Percentiles rank a stretch among this genome's conserved stretches.
Conservation (phyloP, 768 basidiomycete genomes). For the Mycena vitilis region DNA sequence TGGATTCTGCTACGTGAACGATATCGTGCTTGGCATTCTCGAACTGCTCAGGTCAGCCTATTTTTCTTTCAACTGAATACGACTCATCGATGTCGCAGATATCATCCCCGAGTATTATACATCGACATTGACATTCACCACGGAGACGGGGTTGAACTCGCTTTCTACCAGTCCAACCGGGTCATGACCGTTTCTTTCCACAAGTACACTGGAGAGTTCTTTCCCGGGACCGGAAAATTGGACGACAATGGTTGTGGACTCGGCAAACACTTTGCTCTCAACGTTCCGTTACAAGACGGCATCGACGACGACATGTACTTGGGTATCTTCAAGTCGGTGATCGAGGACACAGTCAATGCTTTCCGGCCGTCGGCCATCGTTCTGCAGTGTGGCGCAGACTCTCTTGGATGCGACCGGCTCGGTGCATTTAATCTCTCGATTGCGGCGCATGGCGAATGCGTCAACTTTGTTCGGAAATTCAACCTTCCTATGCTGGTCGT, state of each 20-base stretch:
- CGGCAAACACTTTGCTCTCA: constrained; percentile 95
- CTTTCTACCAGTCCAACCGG: constrained; percentile 97
- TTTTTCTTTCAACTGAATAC: neutral
- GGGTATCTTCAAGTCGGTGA: constrained; percentile 94
- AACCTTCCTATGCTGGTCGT: constrained; percentile 91
- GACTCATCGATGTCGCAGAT: constrained; percentile 57
- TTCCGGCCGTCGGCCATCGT: constrained; percentile 94
- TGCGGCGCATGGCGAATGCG: constrained; percentile 97
- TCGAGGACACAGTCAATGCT: constrained; percentile 91
- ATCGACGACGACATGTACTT: constrained; percentile 98
- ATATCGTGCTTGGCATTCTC: constrained; percentile 93
- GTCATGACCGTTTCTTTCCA: constrained; percentile 99
- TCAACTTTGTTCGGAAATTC: constrained; percentile 95
- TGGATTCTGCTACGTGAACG: constrained; percentile 98
- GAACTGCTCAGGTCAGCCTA: constrained; percentile 82
- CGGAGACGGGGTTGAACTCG: constrained; percentile 97
- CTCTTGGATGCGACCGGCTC: constrained; percentile 92
- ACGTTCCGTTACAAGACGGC: constrained; percentile 95
- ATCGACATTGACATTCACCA: constrained; percentile 99
- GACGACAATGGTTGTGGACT: constrained; percentile 90
- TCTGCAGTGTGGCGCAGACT: constrained; percentile 97
- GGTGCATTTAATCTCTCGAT: constrained; percentile 99
- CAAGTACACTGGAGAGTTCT: constrained; percentile 99
- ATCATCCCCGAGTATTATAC: constrained; percentile 94
- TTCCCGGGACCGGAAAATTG: constrained; percentile 96